phyloP scores from a whole-genome alignment of 306 rosid genomes.

The Rosa rugosa region DNA sequence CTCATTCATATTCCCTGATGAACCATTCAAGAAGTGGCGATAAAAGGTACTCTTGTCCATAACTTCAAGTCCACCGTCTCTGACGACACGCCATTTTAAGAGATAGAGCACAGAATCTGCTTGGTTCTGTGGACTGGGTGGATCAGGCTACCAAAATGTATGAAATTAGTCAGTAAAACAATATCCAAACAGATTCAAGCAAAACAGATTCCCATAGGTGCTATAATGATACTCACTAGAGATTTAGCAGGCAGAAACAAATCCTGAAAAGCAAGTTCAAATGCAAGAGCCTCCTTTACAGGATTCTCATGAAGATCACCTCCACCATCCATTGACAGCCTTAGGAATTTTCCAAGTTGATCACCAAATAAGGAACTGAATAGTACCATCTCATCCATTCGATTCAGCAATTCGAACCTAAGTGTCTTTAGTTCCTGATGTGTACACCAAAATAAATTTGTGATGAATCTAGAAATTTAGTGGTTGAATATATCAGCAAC shows the following conservation, averaged over 20 bases:
- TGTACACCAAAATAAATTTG: background rate
- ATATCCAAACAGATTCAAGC: background rate
- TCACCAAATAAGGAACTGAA: background rate
- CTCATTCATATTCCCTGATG: background rate
- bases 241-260: background rate
- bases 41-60: background rate
- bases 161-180: background rate
- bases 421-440: background rate
- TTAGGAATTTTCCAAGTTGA: background rate
- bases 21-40: background rate
- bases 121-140: background rate
- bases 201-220: background rate
- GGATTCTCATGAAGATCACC: background rate
- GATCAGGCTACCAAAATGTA: background rate
- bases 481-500: background rate
- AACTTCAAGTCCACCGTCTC: background rate
- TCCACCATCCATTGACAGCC: slow-evolving; percentile 9
- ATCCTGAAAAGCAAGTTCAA: background rate
- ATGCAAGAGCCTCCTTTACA: background rate
- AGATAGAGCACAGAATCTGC: background rate
- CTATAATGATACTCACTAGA: background rate
- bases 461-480: too few relatives aligned
- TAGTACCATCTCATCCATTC: background rate
- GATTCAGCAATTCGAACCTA: background rate
- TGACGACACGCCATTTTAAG: background rate